phyloP scores from a whole-genome alignment of 176 grass and related monocot species.

The Hordeum marinum region DNA sequence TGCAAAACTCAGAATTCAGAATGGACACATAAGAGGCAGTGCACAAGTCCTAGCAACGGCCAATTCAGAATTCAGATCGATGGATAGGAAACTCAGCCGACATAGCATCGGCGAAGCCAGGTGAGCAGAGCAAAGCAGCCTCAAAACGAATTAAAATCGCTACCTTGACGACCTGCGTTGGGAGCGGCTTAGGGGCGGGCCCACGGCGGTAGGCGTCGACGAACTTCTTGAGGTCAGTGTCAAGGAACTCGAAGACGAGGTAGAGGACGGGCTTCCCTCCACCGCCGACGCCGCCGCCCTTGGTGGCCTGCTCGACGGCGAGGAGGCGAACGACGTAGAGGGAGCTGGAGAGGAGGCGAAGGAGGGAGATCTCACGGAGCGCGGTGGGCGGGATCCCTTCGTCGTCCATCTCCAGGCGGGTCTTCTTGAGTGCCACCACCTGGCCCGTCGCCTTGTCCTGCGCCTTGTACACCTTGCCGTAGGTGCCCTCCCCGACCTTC shows the following conservation, averaged over 20 bases:
- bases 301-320: slow-evolving; percentile 65
- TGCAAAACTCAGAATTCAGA: neutral
- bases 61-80: neutral
- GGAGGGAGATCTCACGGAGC: slow-evolving; percentile 89
- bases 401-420: slow-evolving; percentile 89
- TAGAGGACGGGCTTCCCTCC: slow-evolving; percentile 60
- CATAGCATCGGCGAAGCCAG: neutral
- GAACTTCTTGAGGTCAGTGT: slow-evolving; percentile 91
- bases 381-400: slow-evolving; percentile 94
- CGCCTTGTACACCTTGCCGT: slow-evolving; percentile 56
- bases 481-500: slow-evolving; percentile 61
- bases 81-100: neutral
- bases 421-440: slow-evolving; percentile 70
- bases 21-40: neutral
- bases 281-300: slow-evolving; percentile 34
- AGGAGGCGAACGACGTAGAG: slow-evolving; percentile 92
- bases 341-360: slow-evolving; percentile 77
- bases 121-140: neutral
- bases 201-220: slow-evolving; percentile 59
- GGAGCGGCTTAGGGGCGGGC: slow-evolving; percentile 43
- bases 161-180: slow-evolving; percentile 55
- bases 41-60: neutral
- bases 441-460: slow-evolving; percentile 49
- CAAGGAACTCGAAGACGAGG: slow-evolving; percentile 92
- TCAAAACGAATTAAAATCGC: neutral